Evolutionary conservation across 2,329 filamentous ascomycete genomes (phyloP).

Genomic region (Drechslerella coelobrocha): DNA sequence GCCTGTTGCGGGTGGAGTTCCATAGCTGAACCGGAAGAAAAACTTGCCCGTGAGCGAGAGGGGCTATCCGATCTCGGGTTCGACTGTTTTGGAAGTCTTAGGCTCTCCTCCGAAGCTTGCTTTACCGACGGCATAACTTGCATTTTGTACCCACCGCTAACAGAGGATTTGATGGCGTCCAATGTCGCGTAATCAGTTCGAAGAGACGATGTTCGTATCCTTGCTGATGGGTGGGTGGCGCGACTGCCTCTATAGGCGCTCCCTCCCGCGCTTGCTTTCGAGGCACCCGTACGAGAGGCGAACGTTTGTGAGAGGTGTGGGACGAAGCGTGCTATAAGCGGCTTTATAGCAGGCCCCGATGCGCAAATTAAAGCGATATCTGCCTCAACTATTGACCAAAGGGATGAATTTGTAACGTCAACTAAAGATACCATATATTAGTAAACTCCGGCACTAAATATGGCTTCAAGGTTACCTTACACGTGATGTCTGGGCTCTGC

Average conservation of each 20-base stretch:
- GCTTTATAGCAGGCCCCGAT: conserved; percentile 16
- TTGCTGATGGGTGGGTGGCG: background rate
- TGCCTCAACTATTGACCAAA: conserved; percentile 15
- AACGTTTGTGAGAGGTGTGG: conserved; percentile 3
- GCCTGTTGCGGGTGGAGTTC: background rate
- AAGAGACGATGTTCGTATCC: background rate
- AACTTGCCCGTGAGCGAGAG: background rate
- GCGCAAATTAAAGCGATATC: conserved; percentile 17
- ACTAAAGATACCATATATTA: background rate
- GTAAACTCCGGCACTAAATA: background rate
- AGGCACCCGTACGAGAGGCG: background rate
- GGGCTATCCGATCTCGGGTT: background rate
- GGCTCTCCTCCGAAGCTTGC: background rate
- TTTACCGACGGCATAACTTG: background rate
- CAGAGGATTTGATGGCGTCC: background rate
- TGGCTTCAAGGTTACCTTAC: conserved; percentile 4
- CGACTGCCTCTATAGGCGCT: background rate
- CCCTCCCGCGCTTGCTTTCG: background rate
- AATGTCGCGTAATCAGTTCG: background rate
- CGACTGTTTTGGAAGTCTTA: background rate
- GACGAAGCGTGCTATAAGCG: conserved; percentile 9
- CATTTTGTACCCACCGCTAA: background rate
- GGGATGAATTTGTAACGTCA: background rate
- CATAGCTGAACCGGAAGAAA: background rate
- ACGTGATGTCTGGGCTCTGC: conserved; percentile 4